Evolutionary conservation across 192 early-diverging fungal genomes (phyloP), one percentile per base, ranked within the genome.

Genomic region (Rhizophagus clarus): DNA sequence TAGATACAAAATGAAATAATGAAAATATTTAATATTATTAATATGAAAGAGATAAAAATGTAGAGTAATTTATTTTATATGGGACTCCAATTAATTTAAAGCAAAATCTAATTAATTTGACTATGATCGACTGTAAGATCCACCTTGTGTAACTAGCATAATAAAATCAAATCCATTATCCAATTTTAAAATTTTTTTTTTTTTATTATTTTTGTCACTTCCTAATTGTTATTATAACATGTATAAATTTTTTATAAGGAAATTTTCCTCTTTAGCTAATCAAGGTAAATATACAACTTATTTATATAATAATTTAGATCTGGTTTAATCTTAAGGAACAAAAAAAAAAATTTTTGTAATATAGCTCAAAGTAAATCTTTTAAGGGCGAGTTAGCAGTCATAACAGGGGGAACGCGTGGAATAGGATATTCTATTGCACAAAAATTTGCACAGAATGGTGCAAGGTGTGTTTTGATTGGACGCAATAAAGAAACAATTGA

Each of bases 371-470:
- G 14, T 20, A 56, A 56, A 20, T 17, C 51, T 56, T 56, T 56
- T 56, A 56, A 22, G 15, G 51, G 15, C 14, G 42, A 71, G 20
- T 24, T 71, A 28, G 69, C 82, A 15, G 56, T 85, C 24, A 73
- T 96, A 28, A 92, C 93, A 24, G 95, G 95, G 0, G 95, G 93
- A 0, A 92, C 90, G 29, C 90, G 95, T 63, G 95, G 95, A 14
- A 95, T 96, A 75, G 95, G 95, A 10, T 79, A 91, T 6, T 89
- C 92, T 17, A 90, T 89, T 77, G 90, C 91, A 7, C 72, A 85
- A 47, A 86, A 90, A 17, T 93, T 94, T 81, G 89, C 91, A 1
- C 31, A 70, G 9, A 84, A 90, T 3, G 91, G 91, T 2, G 89
- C 89, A 2, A 83, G 82, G 1, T 74, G 91, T 20, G 84, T 92